phyloP scores from a whole-genome alignment of 257 asterid species.

The Mitragyna speciosa region DNA sequence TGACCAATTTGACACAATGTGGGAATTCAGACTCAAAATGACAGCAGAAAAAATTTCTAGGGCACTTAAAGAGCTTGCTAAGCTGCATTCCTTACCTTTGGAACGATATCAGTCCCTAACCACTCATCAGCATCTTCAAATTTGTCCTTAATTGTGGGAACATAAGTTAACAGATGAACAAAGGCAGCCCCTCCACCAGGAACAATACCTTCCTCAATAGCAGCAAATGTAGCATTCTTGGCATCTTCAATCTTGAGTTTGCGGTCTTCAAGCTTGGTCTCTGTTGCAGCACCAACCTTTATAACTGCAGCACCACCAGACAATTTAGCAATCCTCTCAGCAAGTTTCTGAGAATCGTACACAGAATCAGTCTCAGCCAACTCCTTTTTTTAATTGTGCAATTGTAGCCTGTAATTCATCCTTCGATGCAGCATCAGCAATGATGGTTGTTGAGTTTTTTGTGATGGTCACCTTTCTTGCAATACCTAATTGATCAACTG shows the following conservation, averaged over 20 bases:
- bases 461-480: constrained; percentile 83
- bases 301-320: constrained; percentile 98
- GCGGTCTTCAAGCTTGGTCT: constrained; percentile 93
- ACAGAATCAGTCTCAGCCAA: constrained; percentile 73
- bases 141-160: constrained; percentile 82
- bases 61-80: background rate
- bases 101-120: constrained; percentile 92
- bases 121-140: constrained; percentile 82
- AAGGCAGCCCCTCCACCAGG: constrained; percentile 99
- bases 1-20: background rate
- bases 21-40: background rate
- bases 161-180: constrained; percentile 70
- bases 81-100: constrained; percentile 50
- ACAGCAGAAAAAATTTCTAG: background rate
- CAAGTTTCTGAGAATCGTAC: constrained; percentile 83
- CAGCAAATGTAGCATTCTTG: constrained; percentile 97
- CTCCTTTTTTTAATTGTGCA: constrained; percentile 86
- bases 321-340: constrained; percentile 91
- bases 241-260: constrained; percentile 96
- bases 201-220: constrained; percentile 97
- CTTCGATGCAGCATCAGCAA: constrained; percentile 97
- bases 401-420: constrained; percentile 89
- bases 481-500: constrained; percentile 73
- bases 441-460: constrained; percentile 82
- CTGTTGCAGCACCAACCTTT: constrained; percentile 99